phyloP scores from a whole-genome alignment of 345 rosid genomes.

The Populus deltoides region DNA sequence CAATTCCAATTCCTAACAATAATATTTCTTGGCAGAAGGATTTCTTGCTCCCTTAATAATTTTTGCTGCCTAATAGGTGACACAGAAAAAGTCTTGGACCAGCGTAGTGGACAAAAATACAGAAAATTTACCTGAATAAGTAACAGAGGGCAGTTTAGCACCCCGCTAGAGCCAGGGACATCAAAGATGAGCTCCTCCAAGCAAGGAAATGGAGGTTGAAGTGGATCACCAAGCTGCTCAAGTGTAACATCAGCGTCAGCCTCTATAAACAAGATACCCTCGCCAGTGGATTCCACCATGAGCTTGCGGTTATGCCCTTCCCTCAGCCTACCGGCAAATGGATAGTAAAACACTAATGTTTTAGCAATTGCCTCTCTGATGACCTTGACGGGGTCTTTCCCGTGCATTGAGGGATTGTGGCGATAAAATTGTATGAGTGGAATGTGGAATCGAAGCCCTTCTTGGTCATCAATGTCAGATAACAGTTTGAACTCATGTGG shows the following conservation, averaged over 20 bases:
- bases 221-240: not conserved
- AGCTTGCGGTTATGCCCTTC: constrained; percentile 6
- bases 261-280: constrained; percentile 5
- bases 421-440: not conserved
- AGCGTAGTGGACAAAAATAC: too few relatives aligned
- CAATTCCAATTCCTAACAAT: too few relatives aligned
- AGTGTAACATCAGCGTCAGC: constrained; percentile 13
- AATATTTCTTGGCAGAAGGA: too few relatives aligned
- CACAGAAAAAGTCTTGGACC: too few relatives aligned
- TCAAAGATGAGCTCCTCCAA: constrained; percentile 2
- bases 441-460: not conserved
- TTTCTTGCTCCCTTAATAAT: too few relatives aligned
- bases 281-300: not conserved
- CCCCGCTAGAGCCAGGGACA: not conserved
- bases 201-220: constrained; percentile 10
- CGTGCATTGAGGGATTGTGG: not conserved
- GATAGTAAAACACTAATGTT: constrained; percentile 7
- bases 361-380: constrained; percentile 2
- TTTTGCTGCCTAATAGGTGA: too few relatives aligned
- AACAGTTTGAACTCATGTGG: constrained; percentile 22
- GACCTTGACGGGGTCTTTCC: not conserved
- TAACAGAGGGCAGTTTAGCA: constrained; percentile 1
- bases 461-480: constrained; percentile 14
- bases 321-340: constrained; percentile 12
- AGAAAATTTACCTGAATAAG: constrained; percentile 5